A percentile compares a stretch with the other conserved stretches of the same genome.
These are phyloP conservation scores for Dentiscutata heterogama DNA, from an alignment of 371 early-diverging fungal species.

Conservation along the genomic window DNA sequence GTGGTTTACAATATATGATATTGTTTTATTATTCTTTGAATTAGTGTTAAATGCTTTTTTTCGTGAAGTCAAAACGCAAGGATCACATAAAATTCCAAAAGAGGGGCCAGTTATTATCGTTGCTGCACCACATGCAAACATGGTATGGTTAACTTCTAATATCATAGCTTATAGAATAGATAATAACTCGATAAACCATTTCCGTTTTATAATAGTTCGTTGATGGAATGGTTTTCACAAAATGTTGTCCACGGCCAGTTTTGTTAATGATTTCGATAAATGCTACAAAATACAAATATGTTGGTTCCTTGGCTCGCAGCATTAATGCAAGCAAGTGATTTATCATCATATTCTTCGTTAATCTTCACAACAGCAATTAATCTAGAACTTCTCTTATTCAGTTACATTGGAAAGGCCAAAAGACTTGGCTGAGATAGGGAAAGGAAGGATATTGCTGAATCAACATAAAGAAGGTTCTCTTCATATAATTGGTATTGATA, in stretches of 20 bases:
- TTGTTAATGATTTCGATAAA: no score
- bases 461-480: constrained; percentile 68
- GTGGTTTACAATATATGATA: constrained; percentile 55
- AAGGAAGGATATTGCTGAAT: constrained; percentile 71
- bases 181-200: no score
- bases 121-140: constrained; percentile 96
- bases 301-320: constrained; percentile 81
- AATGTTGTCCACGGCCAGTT: no score
- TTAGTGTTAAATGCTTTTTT: constrained; percentile 84
- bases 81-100: constrained; percentile 85
- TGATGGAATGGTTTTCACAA: no score
- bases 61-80: constrained; percentile 87
- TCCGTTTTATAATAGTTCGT: no score
- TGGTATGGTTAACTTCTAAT: no score
- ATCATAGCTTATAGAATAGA: no score
- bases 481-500: constrained; percentile 71
- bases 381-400: constrained; percentile 43
- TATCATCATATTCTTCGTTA: background rate
- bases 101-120: constrained; percentile 94
- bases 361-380: background rate
- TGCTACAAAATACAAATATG: no score
- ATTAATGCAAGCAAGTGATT: constrained; percentile 77
- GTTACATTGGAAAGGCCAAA: constrained; percentile 95
- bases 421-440: constrained; percentile 82
- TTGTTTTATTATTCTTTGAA: constrained; percentile 65